phyloP scores from a whole-genome alignment of 164 flowering plant genomes.

The Taxillus chinensis region DNA sequence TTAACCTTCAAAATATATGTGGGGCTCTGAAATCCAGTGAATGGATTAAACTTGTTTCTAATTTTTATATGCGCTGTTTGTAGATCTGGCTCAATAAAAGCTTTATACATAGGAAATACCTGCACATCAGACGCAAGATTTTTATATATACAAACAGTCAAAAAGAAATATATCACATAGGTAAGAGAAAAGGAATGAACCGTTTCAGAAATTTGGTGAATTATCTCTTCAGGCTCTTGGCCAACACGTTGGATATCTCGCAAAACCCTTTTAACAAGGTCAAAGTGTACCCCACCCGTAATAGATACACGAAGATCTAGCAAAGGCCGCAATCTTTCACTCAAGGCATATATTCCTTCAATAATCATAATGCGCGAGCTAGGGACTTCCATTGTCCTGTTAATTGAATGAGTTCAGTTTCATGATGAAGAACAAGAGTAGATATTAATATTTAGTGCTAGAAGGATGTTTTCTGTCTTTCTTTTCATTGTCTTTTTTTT shows the following conservation, averaged over 20 bases:
- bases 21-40: conserved; percentile 88
- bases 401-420: not conserved
- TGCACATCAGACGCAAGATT: conserved; percentile 17
- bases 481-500: not conserved
- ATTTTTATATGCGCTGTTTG: conserved; percentile 90
- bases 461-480: not conserved
- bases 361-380: conserved; percentile 80
- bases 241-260: conserved; percentile 96
- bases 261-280: conserved; percentile 89
- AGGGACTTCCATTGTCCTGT: conserved; percentile 86
- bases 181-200: conserved; percentile 27
- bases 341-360: conserved; percentile 95
- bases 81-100: conserved; percentile 96
- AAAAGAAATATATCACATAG: conserved; percentile 16
- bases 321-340: conserved; percentile 69
- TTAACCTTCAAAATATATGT: conserved; percentile 86
- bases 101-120: conserved; percentile 99
- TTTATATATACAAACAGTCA: not conserved
- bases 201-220: conserved; percentile 98
- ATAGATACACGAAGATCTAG: conserved; percentile 87
- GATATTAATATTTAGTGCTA: not conserved
- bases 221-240: conserved; percentile 95
- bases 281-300: conserved; percentile 97
- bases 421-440: not conserved
- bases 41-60: conserved; percentile 89